phyloP scores from a whole-genome alignment of 2,329 filamentous ascomycete genomes.

The Lasiodiplodia theobromae region DNA sequence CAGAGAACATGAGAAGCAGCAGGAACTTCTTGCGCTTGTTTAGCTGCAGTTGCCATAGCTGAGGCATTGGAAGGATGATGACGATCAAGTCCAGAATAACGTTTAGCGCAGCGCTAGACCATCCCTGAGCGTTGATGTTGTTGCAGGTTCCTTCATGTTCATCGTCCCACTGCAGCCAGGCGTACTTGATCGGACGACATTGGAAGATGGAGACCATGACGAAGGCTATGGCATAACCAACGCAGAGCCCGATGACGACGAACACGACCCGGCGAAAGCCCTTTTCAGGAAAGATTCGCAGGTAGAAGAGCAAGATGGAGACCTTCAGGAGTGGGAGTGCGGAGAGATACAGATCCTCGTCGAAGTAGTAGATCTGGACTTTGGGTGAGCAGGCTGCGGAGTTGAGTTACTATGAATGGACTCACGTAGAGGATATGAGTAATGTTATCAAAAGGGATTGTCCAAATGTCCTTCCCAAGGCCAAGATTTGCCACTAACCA shows the following conservation, averaged over 20 bases:
- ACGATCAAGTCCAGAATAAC: constrained; percentile 39
- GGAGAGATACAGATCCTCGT: constrained; percentile 45
- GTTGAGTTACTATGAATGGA: neutral
- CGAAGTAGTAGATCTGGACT: constrained; percentile 34
- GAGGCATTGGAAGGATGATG: constrained; percentile 43
- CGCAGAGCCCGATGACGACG: constrained; percentile 37
- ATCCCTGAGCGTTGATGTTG: constrained; percentile 43
- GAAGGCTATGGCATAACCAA: constrained; percentile 36
- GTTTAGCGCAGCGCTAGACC: constrained; percentile 42
- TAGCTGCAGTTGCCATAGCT: constrained; percentile 41
- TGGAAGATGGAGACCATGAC: constrained; percentile 35
- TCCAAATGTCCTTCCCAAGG: constrained; percentile 61
- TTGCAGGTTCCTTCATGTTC: constrained; percentile 40
- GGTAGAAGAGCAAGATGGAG: constrained; percentile 44
- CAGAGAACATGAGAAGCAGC: constrained; percentile 46
- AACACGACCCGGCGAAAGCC: constrained; percentile 37
- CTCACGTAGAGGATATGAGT: constrained; percentile 50
- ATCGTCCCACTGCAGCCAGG: constrained; percentile 39
- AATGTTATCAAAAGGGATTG: constrained; percentile 52
- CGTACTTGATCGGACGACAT: constrained; percentile 35
- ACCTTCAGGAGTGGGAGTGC: constrained; percentile 45
- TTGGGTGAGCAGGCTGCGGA: neutral
- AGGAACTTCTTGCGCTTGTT: constrained; percentile 42
- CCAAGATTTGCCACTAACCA: constrained; percentile 46
- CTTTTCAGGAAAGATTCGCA: constrained; percentile 44